Evolutionary conservation across 768 basidiomycete genomes (phyloP).

Genomic region (Lactarius hengduanensis): DNA sequence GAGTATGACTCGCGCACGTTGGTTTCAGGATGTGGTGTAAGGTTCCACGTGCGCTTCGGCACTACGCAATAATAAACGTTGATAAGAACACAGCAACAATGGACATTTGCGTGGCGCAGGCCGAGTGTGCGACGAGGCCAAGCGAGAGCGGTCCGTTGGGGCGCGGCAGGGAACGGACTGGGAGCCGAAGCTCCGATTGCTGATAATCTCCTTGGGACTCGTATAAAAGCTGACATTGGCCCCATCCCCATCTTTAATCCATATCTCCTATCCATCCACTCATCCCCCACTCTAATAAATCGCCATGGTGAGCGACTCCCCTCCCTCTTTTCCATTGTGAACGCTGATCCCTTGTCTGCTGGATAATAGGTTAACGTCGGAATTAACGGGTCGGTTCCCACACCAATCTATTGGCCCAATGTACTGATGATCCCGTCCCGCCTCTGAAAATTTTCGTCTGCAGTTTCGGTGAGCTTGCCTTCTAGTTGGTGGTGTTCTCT

Average conservation of each 20-base stretch:
- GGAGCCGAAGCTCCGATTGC: slow-evolving; percentile 24
- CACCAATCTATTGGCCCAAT: slow-evolving; percentile 3
- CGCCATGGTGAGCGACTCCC: slow-evolving; percentile 4
- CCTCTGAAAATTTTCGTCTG: slow-evolving; percentile 26
- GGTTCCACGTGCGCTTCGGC: background rate
- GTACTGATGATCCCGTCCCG: slow-evolving; percentile 16
- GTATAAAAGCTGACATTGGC: slow-evolving; percentile 8
- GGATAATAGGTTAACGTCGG: slow-evolving; percentile 72
- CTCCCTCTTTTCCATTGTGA: background rate
- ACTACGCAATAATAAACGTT: background rate
- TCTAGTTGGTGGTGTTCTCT: background rate
- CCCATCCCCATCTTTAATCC: slow-evolving; percentile 15
- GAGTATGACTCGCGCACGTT: background rate
- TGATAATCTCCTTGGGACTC: slow-evolving; percentile 2
- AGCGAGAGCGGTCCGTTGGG: slow-evolving; percentile 12
- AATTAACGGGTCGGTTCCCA: slow-evolving; percentile 82
- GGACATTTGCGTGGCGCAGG: slow-evolving; percentile 11
- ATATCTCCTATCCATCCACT: slow-evolving; percentile 5
- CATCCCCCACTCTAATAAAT: slow-evolving; percentile 1
- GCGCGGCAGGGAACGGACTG: background rate
- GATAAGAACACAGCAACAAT: background rate
- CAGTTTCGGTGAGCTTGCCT: slow-evolving; percentile 63
- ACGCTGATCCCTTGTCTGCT: background rate
- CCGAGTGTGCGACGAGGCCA: slow-evolving; percentile 5
- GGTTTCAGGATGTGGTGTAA: background rate